Percentiles rank a stretch among this genome's conserved stretches.
These are phyloP conservation scores for Naegleria gruberi DNA, from an alignment of 208 protist species.

Conservation along the genomic window DNA sequence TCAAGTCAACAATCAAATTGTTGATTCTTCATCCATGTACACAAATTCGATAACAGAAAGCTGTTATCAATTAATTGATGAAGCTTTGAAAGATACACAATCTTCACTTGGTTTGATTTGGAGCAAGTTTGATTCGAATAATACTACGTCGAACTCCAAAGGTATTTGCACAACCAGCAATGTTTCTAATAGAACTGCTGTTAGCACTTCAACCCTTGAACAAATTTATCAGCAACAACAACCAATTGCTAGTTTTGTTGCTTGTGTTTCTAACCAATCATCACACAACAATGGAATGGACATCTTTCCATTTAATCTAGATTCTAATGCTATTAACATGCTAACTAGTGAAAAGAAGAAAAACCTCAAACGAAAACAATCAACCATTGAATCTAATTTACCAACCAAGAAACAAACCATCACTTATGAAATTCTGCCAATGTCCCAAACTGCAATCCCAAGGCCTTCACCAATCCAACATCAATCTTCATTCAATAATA, in stretches of 20 bases:
- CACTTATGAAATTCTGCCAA: background rate
- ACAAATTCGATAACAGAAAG: background rate
- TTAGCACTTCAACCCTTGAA: background rate
- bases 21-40: background rate
- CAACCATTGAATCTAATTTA: background rate
- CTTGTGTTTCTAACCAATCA: background rate
- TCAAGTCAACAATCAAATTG: no score
- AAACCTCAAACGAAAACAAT: no score
- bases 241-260: background rate
- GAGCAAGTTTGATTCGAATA: background rate
- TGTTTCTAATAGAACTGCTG: background rate
- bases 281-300: no score
- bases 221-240: background rate
- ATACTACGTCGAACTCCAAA: no score
- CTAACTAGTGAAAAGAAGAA: no score
- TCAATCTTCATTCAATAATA: background rate
- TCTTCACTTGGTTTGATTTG: background rate
- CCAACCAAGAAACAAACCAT: background rate
- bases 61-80: background rate
- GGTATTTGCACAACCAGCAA: background rate
- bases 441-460: background rate
- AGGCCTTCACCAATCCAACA: background rate
- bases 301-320: background rate
- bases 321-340: background rate
- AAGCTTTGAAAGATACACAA: background rate